Evolutionary conservation across 116 monocot species (phyloP).

Genomic region (Phalaenopsis hybrid): DNA sequence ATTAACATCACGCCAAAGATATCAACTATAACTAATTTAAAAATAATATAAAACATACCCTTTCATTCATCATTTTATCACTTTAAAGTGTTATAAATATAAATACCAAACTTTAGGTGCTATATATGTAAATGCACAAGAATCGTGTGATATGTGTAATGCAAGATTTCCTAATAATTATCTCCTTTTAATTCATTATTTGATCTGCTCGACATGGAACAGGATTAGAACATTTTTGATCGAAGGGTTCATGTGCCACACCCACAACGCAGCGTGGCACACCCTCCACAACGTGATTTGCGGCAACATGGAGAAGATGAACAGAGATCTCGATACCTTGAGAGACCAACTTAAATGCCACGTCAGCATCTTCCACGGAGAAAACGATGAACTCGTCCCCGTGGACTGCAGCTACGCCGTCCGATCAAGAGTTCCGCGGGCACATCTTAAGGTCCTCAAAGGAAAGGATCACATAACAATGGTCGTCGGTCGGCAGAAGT

Average conservation of each 20-base stretch:
- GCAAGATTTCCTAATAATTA: too few species aligned
- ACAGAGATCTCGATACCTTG: constrained; percentile 51
- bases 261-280: constrained; percentile 87
- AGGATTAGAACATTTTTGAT: constrained; percentile 72
- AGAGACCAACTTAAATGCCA: constrained; percentile 46
- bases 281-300: constrained; percentile 94
- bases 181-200: background rate
- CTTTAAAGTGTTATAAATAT: too few species aligned
- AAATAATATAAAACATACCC: too few species aligned
- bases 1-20: too few species aligned
- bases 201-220: background rate
- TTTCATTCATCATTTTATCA: too few species aligned
- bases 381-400: constrained; percentile 67
- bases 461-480: constrained; percentile 77
- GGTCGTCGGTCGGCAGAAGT: constrained; percentile 66
- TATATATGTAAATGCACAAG: too few species aligned
- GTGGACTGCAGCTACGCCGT: constrained; percentile 75
- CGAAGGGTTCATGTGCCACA: constrained; percentile 88
- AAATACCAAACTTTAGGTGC: too few species aligned
- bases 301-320: constrained; percentile 62
- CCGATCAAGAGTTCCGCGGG: constrained; percentile 43
- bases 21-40: too few species aligned
- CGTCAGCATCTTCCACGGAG: constrained; percentile 74
- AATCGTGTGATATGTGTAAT: too few species aligned
- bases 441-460: constrained; percentile 47